Evolutionary conservation across 768 basidiomycete genomes (phyloP), one percentile per base, ranked within the genome.

Genomic region (Russula griseocarnosa): DNA sequence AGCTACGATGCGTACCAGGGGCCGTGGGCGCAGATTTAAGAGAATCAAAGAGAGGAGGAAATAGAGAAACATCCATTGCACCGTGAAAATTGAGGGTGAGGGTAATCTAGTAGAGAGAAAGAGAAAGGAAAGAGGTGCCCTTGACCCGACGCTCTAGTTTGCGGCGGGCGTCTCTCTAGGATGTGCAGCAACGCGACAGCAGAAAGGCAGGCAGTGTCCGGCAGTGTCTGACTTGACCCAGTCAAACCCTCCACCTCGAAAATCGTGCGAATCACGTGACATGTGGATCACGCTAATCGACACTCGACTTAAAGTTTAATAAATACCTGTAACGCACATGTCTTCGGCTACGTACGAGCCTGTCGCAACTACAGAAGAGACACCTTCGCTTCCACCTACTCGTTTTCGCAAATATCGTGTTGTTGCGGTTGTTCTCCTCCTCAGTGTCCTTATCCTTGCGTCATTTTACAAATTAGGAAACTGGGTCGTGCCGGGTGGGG

Each of bases 21-120:
- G 71, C 75, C 14, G 77, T 78, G 20, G 77, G 74, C 11, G 77
- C 77, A 26, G 75, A 71, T 58, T 71, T 67, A 38, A 78, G 73
- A 40, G 74, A 71, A 47, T 78, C 75, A 66, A 85, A 71, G 20
- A 83, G 73, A 61, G 79, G 74, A 32, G 77, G 70, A 62, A 86
- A 82, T 34, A 79, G 75, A 46, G 76, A 75, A 50, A 76, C 70
- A 54, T 77, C 71, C 67, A 77, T 63, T 72, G 79, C 74, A 22
- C 22, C 16, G 53, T 44, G 54, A 58, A 18, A 44, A 16, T 65
- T 53, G 46, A 34, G 56, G 47, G 50, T 55, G 26, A 34, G 53
- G 55, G 46, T 30, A 50, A 53, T 60, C 61, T 62, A 62, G 61
- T 18, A 51, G 36, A 30, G 49, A 50, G n/a, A 42, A 60, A 42